phyloP scores from a whole-genome alignment of 225 moss, liverwort and hornwort genomes.

The Marchantia paleacea region DNA sequence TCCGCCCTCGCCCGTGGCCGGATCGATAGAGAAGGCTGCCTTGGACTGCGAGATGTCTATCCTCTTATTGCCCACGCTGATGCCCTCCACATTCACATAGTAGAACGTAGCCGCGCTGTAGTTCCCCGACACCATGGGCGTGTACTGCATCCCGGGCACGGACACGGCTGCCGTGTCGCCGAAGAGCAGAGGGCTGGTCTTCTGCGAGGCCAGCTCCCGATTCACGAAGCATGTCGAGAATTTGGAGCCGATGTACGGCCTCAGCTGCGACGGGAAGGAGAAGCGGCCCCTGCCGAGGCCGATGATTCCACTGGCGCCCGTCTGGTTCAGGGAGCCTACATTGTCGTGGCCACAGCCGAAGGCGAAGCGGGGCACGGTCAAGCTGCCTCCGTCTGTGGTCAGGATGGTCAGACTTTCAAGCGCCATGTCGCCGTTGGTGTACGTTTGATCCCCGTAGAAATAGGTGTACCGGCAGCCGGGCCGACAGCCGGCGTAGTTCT shows the following conservation, averaged over 20 bases:
- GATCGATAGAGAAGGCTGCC: slow-evolving; percentile 19
- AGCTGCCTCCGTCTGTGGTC: background rate
- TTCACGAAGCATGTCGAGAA: slow-evolving; percentile 25
- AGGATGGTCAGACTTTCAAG: slow-evolving; percentile 13
- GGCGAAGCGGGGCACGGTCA: slow-evolving; percentile 4
- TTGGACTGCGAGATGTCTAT: background rate
- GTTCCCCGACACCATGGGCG: slow-evolving; percentile 17
- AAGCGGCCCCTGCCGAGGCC: slow-evolving; percentile 24
- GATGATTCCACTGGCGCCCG: slow-evolving; percentile 20
- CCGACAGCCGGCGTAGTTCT: slow-evolving; percentile 19
- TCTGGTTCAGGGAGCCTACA: slow-evolving; percentile 9
- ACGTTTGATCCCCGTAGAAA: slow-evolving; percentile 21
- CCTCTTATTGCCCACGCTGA: slow-evolving; percentile 19
- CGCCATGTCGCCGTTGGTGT: slow-evolving; percentile 17
- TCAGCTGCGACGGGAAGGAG: slow-evolving; percentile 26
- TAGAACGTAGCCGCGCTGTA: slow-evolving; percentile 22
- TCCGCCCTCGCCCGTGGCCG: slow-evolving; percentile 6
- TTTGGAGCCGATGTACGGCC: slow-evolving; percentile 3
- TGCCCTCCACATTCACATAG: slow-evolving; percentile 31
- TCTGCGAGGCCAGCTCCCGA: background rate
- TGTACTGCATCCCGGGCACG: slow-evolving; percentile 24
- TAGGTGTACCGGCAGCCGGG: slow-evolving; percentile 16
- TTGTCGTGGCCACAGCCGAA: slow-evolving; percentile 28
- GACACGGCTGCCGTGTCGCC: slow-evolving; percentile 13
- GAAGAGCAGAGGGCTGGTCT: slow-evolving; percentile 25